A percentile compares a stretch with the other conserved stretches of the same genome.
These are phyloP conservation scores for Dactylellina drechsleri DNA, from an alignment of 2,329 filamentous ascomycete genomes.

Conservation along the genomic window DNA sequence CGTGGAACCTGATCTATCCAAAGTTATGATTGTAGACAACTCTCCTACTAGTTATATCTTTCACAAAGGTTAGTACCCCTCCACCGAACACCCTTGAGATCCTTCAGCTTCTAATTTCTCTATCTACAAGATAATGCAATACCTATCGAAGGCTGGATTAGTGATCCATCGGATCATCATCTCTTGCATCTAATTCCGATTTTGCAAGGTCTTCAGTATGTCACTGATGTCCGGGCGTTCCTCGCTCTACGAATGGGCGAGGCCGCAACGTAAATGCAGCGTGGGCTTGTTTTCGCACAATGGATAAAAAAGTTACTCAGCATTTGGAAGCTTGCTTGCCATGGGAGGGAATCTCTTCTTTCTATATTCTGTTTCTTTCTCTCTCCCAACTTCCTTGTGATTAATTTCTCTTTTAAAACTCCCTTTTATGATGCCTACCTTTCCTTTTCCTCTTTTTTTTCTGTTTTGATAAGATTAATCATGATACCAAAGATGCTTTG, in stretches of 20 bases:
- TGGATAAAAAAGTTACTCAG: slow-evolving; percentile 32
- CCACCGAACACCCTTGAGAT: not conserved
- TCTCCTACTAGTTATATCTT: slow-evolving; percentile 98
- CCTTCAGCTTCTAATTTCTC: not conserved
- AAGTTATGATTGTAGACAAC: slow-evolving; percentile 99
- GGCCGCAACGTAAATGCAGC: slow-evolving; percentile 55
- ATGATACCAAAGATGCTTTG: slow-evolving; percentile 55
- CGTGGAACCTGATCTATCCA: slow-evolving; percentile 95
- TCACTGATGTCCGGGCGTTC: slow-evolving; percentile 91
- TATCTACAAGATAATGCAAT: slow-evolving; percentile 87
- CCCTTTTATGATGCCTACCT: not conserved
- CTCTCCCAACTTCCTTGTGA: slow-evolving; percentile 13
- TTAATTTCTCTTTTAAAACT: slow-evolving; percentile 13
- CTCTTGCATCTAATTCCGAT: slow-evolving; percentile 90
- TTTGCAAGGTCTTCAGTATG: slow-evolving; percentile 93
- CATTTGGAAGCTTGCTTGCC: slow-evolving; percentile 25
- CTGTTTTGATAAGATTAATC: slow-evolving; percentile 41
- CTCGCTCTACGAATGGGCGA: slow-evolving; percentile 89
- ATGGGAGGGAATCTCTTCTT: slow-evolving; percentile 6
- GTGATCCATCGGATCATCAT: slow-evolving; percentile 95
- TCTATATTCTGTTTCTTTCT: slow-evolving; percentile 6
- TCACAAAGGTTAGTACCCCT: slow-evolving; percentile 79
- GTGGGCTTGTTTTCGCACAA: slow-evolving; percentile 11
- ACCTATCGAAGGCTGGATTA: slow-evolving; percentile 99
- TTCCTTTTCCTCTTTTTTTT: slow-evolving; percentile 20